Conservation (phyloP, 331 rosid genomes). For the Pyrus hybrid region DNA sequence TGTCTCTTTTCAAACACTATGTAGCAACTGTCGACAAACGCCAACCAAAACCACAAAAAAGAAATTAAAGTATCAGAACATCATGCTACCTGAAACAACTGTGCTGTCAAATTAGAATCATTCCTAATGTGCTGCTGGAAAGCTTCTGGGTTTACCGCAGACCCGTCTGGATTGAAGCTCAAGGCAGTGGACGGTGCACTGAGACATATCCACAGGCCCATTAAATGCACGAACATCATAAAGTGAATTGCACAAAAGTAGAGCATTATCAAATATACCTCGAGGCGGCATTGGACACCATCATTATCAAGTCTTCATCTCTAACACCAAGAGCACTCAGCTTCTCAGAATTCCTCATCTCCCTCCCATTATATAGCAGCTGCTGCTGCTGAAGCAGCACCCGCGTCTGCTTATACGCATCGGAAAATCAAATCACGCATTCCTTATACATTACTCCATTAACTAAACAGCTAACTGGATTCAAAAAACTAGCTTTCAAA, state of each 20-base stretch:
- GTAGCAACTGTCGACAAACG: not conserved
- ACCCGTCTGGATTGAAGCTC: constrained; percentile 79
- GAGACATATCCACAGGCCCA: constrained; percentile 12
- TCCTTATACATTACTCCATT: not conserved
- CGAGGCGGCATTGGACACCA: no score
- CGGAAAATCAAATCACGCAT: constrained; percentile 12
- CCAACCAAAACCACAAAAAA: not conserved
- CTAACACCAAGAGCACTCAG: constrained; percentile 75
- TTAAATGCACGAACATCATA: not conserved
- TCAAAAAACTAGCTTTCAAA: not conserved
- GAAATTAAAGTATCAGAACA: constrained; percentile 1
- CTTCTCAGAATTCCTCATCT: constrained; percentile 63
- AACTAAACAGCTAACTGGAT: not conserved
- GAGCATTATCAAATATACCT: no score
- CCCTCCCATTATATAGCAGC: constrained; percentile 75
- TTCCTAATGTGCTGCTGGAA: constrained; percentile 76
- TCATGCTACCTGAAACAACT: constrained; percentile 65
- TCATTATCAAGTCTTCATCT: constrained; percentile 87
- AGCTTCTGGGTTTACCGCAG: constrained; percentile 85
- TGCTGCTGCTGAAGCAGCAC: constrained; percentile 86
- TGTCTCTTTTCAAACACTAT: not conserved
- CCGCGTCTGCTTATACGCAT: constrained; percentile 46
- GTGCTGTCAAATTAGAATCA: constrained; percentile 63
- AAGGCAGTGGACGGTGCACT: constrained; percentile 62
- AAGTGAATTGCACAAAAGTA: not conserved